Base-by-base conservation (phyloP, 176 grass and related monocot species). In the Bolboschoenus planiculmis region DNA sequence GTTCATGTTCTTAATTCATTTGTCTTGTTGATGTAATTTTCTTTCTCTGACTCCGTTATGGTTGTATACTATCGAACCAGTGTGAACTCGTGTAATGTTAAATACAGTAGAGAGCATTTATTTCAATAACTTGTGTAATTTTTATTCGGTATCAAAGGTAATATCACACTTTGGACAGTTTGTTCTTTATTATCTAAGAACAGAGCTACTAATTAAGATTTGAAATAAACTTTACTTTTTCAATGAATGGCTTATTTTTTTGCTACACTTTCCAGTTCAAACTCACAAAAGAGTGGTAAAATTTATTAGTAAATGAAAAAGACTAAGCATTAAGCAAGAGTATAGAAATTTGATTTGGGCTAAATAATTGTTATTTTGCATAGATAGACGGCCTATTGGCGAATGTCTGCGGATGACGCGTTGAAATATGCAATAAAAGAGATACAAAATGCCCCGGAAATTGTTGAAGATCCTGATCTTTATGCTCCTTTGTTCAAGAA, bases 401-500 rank as follows among this genome's bases (percentile, higher is more conserved):
- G 93, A 85, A 95, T 95, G 93, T 62, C 81, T 56, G 90, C 93
- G 1, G 88, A 90, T 70, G 93, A 88, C 34, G 90, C 90, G 40
- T 86, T 97, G 54, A 79, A 67, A 66, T 86, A 90, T 72, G 89
- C 94, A 11, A 94, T 89, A 79, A 90, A 73, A 84, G 88, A 97
- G 66, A 97, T 94, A 27, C 81, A 70, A 30, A 76, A 47, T 70
- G 90, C 88, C 37, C 76, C 67, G 23, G 23, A 67, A 30, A 84
- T 94, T 68, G 8, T 24, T 18, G 85, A 90, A 44, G 92, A 94
- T 84, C 77, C 86, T 0, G 88, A 92, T 78, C 94, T 97, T 16
- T 85, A 90, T 62, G 68, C 88, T 75, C 85, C 94, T 4, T 84
- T 97, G 56, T 97, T 97, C 91, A 91, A 84, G 60, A 94, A 97